Base-by-base conservation (phyloP, 1,284 basidiomycete genomes). In the Malassezia caprae region DNA sequence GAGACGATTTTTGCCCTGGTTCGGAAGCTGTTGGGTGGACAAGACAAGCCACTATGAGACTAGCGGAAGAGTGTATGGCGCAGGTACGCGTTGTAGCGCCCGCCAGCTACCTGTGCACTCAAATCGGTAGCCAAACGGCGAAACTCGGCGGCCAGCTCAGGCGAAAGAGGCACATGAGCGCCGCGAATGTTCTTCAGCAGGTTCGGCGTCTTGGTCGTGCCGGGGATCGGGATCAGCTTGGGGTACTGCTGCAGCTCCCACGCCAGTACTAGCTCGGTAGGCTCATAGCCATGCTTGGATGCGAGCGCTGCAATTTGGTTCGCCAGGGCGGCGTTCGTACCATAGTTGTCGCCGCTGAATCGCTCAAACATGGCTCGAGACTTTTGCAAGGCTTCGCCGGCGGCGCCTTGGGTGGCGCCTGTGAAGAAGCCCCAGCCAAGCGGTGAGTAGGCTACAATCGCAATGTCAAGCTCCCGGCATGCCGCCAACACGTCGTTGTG, bases 391-490 rank as follows among this genome's bases (percentile, higher is more conserved):
- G 23, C 24, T n/a, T 27, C 23, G 15, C 73, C 8, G 13, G 32
- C 32, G 32, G 32, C 17, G 15, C 77, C 78, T 71, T 77, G 79
- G 63, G 79, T 78, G 63, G 73, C 72, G 1, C 84, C 84, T 0
- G 82, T 82, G 23, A 86, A 65, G 46, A 86, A 65, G 0, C 84
- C 85, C 26, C 56, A 54, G 4, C 59, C 61, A 5, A 58, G 50
- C 5, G 65, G 65, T 0, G 79, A 79, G 66, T 85, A 85, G 3
- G 82, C 82, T 10, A 83, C 76, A 46, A 86, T 77, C 15, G 82
- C 76, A 32, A 82, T 75, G 2, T 76, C 75, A 15, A 80, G 76
- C 55, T 82, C 78, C 27, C 77, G 75, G 61, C 75, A 77, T 19
- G 66, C 76, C 0, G 62, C 59, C 45, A 76, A 49, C 17, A 76